A percentile compares a stretch with the other conserved stretches of the same genome.
phyloP scores from a whole-genome alignment of 352 stramenopile genomes.

The Detonula confervacea region DNA sequence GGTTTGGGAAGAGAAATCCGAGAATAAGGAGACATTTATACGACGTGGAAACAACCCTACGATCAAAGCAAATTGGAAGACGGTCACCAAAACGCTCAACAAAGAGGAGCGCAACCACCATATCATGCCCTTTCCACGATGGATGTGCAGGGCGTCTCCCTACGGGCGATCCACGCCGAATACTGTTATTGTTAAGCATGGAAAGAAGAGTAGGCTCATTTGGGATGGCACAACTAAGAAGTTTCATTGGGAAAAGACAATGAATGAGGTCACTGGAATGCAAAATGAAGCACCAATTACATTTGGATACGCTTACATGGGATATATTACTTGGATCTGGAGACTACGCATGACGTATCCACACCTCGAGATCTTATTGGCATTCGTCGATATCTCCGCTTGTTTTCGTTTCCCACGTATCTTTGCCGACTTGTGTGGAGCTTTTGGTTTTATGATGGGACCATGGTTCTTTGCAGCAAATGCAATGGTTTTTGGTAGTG shows the following conservation, averaged over 20 bases:
- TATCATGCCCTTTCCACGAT: neutral
- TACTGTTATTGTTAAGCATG: conserved; percentile 21
- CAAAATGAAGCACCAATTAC: conserved; percentile 23
- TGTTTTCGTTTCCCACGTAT: conserved; percentile 38
- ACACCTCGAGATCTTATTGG: neutral
- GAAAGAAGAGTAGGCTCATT: conserved; percentile 13
- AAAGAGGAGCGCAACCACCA: conserved; percentile 46
- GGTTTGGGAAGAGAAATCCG: neutral
- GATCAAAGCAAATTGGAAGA: conserved; percentile 1
- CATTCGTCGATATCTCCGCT: conserved; percentile 15
- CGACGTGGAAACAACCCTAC: conserved; percentile 17
- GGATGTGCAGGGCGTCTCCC: neutral
- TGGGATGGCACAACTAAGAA: conserved; percentile 39
- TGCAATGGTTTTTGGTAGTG: conserved; percentile 45
- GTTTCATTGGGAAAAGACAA: neutral
- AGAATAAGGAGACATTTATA: conserved; percentile 11
- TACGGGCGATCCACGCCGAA: conserved; percentile 12
- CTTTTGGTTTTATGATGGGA: conserved; percentile 24
- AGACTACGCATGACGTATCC: conserved; percentile 29
- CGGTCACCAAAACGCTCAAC: conserved; percentile 15
- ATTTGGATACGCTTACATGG: conserved; percentile 20
- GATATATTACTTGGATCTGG: conserved; percentile 7
- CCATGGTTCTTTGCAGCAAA: conserved; percentile 11
- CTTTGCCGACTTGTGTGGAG: conserved; percentile 17
- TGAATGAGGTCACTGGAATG: conserved; percentile 35